These are phyloP conservation scores for Sphaerosporella brunnea DNA, from an alignment of 495 filamentous ascomycete genomes.

Conservation along the genomic window DNA sequence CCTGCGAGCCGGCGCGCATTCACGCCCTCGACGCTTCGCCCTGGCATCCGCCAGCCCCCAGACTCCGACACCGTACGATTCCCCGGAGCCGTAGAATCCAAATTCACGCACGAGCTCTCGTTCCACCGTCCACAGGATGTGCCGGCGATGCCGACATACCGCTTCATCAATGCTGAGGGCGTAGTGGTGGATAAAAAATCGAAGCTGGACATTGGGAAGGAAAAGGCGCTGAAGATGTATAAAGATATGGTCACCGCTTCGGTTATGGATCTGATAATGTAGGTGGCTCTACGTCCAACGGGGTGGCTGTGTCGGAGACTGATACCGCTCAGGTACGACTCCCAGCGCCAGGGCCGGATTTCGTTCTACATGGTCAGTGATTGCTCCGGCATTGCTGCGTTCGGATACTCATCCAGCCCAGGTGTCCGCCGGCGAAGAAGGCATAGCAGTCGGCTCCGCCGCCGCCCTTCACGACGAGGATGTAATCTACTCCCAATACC, in stretches of 20 bases:
- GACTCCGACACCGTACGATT: slow-evolving; percentile 64
- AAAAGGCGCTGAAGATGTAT: slow-evolving; percentile 45
- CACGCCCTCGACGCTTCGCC: not conserved
- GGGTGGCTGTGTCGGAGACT: not conserved
- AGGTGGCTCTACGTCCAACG: not conserved
- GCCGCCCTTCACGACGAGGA: slow-evolving; percentile 67
- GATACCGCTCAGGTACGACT: slow-evolving; percentile 26
- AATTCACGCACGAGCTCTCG: slow-evolving; percentile 60
- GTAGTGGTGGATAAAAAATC: slow-evolving; percentile 52
- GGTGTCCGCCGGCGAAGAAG: slow-evolving; percentile 77
- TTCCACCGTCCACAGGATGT: slow-evolving; percentile 52
- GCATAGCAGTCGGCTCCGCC: slow-evolving; percentile 72
- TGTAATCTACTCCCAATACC: slow-evolving; percentile 86
- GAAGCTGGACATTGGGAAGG: slow-evolving; percentile 42
- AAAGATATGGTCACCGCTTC: slow-evolving; percentile 48
- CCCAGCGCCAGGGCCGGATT: slow-evolving; percentile 56
- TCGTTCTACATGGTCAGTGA: slow-evolving; percentile 86
- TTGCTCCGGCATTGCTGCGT: not conserved
- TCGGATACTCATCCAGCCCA: not conserved
- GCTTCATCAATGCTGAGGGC: slow-evolving; percentile 70
- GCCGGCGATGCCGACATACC: slow-evolving; percentile 67
- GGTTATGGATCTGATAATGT: slow-evolving; percentile 14
- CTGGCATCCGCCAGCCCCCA: slow-evolving; percentile 37
- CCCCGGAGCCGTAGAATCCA: slow-evolving; percentile 85
- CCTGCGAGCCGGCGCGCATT: not conserved